Evolutionary conservation across 169 alveolate species (phyloP).

Genomic region (Babesia gibsoni): DNA sequence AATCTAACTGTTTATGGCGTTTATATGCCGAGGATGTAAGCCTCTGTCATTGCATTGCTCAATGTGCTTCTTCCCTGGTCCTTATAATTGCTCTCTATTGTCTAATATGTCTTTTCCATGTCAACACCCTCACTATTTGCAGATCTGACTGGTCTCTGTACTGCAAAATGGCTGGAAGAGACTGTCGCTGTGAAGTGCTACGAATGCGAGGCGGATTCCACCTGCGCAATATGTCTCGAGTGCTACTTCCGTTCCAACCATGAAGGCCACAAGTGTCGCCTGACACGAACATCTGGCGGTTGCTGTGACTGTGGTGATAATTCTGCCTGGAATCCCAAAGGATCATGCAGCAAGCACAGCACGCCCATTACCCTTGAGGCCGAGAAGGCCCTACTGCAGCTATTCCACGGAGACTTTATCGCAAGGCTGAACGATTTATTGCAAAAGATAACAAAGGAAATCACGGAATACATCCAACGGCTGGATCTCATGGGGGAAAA

Average conservation of each 20-base stretch:
- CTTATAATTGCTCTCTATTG: too few species aligned
- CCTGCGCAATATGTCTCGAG: constrained; percentile 60
- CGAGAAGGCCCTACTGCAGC: constrained; percentile 18
- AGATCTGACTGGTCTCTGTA: constrained; percentile 54
- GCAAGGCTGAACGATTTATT: constrained; percentile 13
- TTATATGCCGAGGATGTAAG: too few species aligned
- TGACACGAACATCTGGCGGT: constrained; percentile 57
- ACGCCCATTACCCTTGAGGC: not conserved
- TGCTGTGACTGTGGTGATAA: constrained; percentile 67
- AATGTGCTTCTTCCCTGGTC: too few species aligned
- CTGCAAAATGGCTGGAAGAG: constrained; percentile 61
- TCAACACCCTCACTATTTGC: too few species aligned
- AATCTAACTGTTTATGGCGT: too few species aligned
- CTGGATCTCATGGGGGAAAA: constrained; percentile 10
- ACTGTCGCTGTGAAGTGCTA: constrained; percentile 60
- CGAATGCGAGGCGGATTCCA: constrained; percentile 61
- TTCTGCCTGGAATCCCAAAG: constrained; percentile 53
- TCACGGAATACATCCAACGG: constrained; percentile 2
- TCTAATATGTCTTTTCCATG: too few species aligned
- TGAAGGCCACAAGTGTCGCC: constrained; percentile 42
- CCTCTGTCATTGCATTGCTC: too few species aligned
- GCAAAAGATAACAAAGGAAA: constrained; percentile 10
- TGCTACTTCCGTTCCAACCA: constrained; percentile 61
- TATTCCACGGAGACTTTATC: constrained; percentile 23
- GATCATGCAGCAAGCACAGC: constrained; percentile 54